phyloP scores from a whole-genome alignment of 805 yeast genomes.

The Blastobotrys mokoenaii region DNA sequence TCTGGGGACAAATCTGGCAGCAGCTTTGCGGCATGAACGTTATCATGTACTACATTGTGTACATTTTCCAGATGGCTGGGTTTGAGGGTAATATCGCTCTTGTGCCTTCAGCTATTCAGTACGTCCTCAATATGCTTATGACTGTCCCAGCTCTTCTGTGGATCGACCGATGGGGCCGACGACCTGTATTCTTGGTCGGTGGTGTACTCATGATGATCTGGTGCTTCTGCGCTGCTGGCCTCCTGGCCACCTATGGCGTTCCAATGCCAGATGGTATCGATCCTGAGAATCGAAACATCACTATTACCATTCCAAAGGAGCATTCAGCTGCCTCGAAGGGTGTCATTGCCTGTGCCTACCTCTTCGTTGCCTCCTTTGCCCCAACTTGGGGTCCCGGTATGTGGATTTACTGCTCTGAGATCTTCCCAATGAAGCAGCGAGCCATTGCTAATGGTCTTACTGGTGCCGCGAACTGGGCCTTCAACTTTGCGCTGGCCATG shows the following conservation, averaged over 20 bases:
- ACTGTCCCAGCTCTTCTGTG: constrained; percentile 55
- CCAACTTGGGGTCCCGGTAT: constrained; percentile 67
- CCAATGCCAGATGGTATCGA: constrained; percentile 30
- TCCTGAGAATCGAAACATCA: constrained; percentile 18
- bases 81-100: constrained; percentile 41
- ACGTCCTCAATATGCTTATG: constrained; percentile 44
- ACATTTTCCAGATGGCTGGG: constrained; percentile 61
- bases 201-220: constrained; percentile 55
- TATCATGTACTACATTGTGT: constrained; percentile 61
- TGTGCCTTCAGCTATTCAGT: constrained; percentile 52
- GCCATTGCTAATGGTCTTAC: constrained; percentile 45
- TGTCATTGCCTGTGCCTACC: constrained; percentile 42
- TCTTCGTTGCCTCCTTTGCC: constrained; percentile 69
- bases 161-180: constrained; percentile 57
- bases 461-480: constrained; percentile 33
- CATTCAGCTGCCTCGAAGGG: constrained; percentile 37
- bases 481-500: constrained; percentile 50
- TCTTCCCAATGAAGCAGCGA: constrained; percentile 41
- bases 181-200: constrained; percentile 52
- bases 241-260: constrained; percentile 29
- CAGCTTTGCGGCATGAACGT: constrained; percentile 62
- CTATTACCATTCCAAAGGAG: constrained; percentile 24
- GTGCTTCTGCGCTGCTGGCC: constrained; percentile 52
- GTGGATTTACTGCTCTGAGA: constrained; percentile 45
- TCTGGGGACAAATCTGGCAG: constrained; percentile 49